Evolutionary conservation across 2,329 filamentous ascomycete species (phyloP).

Genomic region (Claviceps sp.): DNA sequence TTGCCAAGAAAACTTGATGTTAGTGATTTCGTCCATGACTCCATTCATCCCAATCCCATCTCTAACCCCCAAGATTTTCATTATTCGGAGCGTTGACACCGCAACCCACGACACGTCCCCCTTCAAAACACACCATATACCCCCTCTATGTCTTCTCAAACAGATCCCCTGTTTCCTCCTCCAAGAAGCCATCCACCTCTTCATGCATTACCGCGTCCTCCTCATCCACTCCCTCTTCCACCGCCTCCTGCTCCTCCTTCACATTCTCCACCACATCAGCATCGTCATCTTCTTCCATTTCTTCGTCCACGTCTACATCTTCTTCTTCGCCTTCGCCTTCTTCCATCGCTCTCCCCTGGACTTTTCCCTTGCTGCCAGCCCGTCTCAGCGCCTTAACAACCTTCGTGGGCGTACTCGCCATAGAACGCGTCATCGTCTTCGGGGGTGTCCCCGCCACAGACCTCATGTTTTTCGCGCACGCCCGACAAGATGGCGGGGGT

Average conservation of each 20-base stretch:
- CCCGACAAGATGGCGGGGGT: conserved; percentile 5
- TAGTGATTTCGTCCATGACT: neutral
- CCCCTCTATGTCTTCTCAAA: neutral
- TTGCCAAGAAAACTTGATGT: neutral
- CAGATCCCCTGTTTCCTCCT: neutral
- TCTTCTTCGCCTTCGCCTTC: neutral
- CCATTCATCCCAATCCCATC: neutral
- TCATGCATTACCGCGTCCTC: neutral
- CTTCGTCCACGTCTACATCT: conserved; percentile 3
- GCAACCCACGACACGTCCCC: neutral
- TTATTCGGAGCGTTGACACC: no score
- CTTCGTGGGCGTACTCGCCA: conserved; percentile 13
- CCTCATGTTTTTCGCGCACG: conserved; percentile 11
- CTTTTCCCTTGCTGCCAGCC: conserved; percentile 12
- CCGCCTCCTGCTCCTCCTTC: conserved; percentile 3
- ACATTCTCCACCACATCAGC: conserved; percentile 8
- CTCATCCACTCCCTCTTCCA: neutral
- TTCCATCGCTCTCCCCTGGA: conserved; percentile 9
- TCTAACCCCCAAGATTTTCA: neutral
- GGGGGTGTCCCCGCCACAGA: conserved; percentile 1
- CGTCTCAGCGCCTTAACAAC: conserved; percentile 18
- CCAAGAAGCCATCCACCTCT: conserved; percentile 1
- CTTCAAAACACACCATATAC: neutral
- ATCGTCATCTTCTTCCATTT: conserved; percentile 8
- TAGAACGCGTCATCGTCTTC: conserved; percentile 11